phyloP scores from a whole-genome alignment of 23 red algal species.

The Gracilaria domingensis region DNA sequence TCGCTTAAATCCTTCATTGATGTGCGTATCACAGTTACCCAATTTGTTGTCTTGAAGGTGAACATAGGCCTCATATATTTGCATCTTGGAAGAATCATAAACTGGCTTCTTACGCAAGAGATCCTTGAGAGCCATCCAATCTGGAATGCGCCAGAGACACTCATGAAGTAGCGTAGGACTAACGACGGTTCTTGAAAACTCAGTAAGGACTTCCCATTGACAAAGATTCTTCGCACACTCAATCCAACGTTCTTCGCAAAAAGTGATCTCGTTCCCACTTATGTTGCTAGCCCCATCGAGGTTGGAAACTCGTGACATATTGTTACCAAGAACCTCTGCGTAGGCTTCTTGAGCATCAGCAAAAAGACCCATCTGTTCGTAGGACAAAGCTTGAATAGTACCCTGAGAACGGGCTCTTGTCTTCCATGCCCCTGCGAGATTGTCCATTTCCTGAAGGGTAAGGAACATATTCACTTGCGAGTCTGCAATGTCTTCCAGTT shows the following conservation, averaged over 20 bases:
- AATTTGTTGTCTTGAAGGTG: slow-evolving; percentile 97
- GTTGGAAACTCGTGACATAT: not conserved
- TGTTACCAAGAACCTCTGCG: slow-evolving; percentile 58
- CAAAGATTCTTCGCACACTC: slow-evolving; percentile 90
- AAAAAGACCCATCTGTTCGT: slow-evolving; percentile 76
- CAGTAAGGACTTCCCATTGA: slow-evolving; percentile 97
- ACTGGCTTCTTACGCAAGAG: slow-evolving; percentile 84
- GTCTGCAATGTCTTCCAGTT: slow-evolving; percentile 84
- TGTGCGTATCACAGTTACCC: slow-evolving; percentile 61
- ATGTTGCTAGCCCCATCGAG: not conserved
- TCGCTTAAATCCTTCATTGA: slow-evolving; percentile 59
- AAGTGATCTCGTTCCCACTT: slow-evolving; percentile 37
- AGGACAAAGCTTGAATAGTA: slow-evolving; percentile 59
- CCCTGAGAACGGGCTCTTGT: slow-evolving; percentile 17
- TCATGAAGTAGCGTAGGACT: slow-evolving; percentile 94
- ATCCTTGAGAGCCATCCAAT: slow-evolving; percentile 95
- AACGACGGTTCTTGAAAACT: slow-evolving; percentile 83
- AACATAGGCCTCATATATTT: slow-evolving; percentile 87
- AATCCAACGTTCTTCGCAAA: slow-evolving; percentile 96
- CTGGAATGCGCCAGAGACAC: slow-evolving; percentile 93
- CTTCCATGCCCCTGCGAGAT: slow-evolving; percentile 81
- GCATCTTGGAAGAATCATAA: slow-evolving; percentile 83
- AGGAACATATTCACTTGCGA: slow-evolving; percentile 71
- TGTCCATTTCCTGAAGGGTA: slow-evolving; percentile 82
- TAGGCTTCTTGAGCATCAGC: slow-evolving; percentile 75